Conservation (phyloP, 2,329 filamentous ascomycete genomes). For the Sarocladium kiliense region DNA sequence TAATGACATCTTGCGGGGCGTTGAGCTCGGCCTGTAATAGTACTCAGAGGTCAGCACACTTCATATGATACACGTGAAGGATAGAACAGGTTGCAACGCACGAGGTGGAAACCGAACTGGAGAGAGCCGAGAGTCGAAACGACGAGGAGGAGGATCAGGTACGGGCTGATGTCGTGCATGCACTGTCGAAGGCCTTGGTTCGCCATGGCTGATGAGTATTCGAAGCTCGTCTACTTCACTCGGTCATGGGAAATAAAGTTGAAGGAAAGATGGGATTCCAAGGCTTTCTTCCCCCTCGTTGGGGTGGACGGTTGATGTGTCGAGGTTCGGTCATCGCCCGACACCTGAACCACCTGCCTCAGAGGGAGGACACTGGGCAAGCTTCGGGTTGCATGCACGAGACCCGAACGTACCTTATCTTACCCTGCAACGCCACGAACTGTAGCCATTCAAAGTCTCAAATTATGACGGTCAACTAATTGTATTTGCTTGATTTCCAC, state of each 20-base stretch:
- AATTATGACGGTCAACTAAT: too few relatives aligned
- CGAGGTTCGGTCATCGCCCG: background rate
- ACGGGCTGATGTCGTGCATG: conserved; percentile 57
- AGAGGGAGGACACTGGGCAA: too few relatives aligned
- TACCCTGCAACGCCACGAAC: too few relatives aligned
- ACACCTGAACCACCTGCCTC: background rate
- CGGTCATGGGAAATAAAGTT: background rate
- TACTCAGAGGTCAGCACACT: conserved; percentile 9
- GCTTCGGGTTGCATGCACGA: too few relatives aligned
- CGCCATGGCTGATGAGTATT: background rate
- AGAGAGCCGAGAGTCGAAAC: conserved; percentile 80
- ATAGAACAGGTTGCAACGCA: conserved; percentile 35
- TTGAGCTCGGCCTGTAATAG: conserved; percentile 73
- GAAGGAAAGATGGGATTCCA: background rate
- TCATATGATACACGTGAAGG: background rate
- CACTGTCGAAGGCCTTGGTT: conserved; percentile 4
- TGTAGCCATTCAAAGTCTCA: too few relatives aligned
- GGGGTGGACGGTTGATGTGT: background rate
- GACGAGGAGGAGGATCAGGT: conserved; percentile 70
- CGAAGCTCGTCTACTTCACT: background rate
- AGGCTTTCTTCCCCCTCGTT: background rate
- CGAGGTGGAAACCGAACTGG: conserved; percentile 91
- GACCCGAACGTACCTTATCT: too few relatives aligned
- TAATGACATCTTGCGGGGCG: conserved; percentile 88
- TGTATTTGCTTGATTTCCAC: too few relatives aligned